Evolutionary conservation across 148 eudicot species (phyloP).

Genomic region (Limonium bicolor): DNA sequence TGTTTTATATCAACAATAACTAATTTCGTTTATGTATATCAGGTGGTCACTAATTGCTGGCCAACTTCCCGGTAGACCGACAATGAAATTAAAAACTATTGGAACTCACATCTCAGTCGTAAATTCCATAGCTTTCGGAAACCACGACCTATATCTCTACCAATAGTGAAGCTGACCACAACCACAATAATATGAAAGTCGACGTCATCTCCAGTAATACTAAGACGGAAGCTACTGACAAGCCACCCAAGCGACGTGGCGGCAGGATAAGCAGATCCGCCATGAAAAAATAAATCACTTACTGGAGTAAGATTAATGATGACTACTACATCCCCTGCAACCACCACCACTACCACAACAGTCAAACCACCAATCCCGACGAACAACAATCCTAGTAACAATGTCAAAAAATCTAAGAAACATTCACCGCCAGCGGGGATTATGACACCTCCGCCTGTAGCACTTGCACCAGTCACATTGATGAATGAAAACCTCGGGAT

Average conservation of each 20-base stretch:
- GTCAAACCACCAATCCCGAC: not conserved
- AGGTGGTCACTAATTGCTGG: conserved; percentile 19
- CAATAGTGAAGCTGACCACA: not conserved
- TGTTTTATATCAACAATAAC: not conserved
- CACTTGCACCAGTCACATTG: not conserved
- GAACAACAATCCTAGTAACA: not conserved
- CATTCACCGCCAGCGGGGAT: not conserved
- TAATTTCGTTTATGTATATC: not conserved
- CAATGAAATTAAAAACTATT: conserved; percentile 83
- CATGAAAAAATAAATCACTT: conserved; percentile 26
- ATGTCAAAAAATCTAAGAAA: not conserved
- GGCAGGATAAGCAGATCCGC: conserved; percentile 31
- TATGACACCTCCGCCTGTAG: no score
- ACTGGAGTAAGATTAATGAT: not conserved
- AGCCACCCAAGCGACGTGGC: conserved; percentile 18
- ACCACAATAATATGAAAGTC: not conserved
- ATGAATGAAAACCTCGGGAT: no score
- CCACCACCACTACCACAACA: not conserved
- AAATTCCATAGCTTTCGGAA: conserved; percentile 26
- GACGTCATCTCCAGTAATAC: not conserved
- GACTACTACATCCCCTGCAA: not conserved
- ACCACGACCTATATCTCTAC: not conserved
- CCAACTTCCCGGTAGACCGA: conserved; percentile 70
- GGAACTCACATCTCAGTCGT: conserved; percentile 86
- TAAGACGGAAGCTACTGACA: not conserved